phyloP scores from a whole-genome alignment of 2,329 filamentous ascomycete genomes.

The Cladobotryum mycophilum region DNA sequence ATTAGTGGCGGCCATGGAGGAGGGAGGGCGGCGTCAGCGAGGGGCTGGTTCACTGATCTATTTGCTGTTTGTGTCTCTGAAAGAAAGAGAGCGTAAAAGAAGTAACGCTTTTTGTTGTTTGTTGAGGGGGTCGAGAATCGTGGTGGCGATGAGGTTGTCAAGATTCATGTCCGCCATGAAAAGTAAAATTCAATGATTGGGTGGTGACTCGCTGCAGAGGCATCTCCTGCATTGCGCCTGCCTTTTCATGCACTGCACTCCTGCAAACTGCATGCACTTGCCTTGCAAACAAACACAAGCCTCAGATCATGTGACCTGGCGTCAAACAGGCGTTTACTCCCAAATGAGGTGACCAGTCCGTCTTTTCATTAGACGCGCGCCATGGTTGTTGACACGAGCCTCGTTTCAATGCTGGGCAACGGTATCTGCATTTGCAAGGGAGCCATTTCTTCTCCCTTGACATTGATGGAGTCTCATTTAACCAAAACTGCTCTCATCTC shows the following conservation, averaged over 20 bases:
- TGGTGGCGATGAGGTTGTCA: background rate
- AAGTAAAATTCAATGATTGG: background rate
- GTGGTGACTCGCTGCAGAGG: too few relatives aligned
- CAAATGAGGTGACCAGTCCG: conserved; percentile 3
- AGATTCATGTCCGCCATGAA: too few relatives aligned
- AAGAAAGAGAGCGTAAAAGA: too few relatives aligned
- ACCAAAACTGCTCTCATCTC: too few relatives aligned
- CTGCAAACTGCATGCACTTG: background rate
- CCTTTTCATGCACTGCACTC: too few relatives aligned
- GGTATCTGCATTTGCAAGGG: background rate
- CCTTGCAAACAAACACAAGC: background rate
- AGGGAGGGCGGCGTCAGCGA: too few relatives aligned
- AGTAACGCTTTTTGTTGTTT: background rate
- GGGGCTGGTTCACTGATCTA: too few relatives aligned
- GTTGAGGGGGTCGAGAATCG: background rate
- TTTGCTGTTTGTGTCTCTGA: too few relatives aligned
- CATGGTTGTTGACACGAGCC: conserved; percentile 11
- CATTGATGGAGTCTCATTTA: too few relatives aligned
- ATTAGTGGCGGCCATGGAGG: background rate
- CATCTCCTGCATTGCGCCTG: too few relatives aligned
- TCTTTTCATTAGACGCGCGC: conserved; percentile 16
- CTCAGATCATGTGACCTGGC: conserved; percentile 22
- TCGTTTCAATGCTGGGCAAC: conserved; percentile 1
- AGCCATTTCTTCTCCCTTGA: background rate
- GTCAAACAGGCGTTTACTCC: conserved; percentile 15